phyloP scores from a whole-genome alignment of 805 yeast species.

The Candida qinlingensis region DNA sequence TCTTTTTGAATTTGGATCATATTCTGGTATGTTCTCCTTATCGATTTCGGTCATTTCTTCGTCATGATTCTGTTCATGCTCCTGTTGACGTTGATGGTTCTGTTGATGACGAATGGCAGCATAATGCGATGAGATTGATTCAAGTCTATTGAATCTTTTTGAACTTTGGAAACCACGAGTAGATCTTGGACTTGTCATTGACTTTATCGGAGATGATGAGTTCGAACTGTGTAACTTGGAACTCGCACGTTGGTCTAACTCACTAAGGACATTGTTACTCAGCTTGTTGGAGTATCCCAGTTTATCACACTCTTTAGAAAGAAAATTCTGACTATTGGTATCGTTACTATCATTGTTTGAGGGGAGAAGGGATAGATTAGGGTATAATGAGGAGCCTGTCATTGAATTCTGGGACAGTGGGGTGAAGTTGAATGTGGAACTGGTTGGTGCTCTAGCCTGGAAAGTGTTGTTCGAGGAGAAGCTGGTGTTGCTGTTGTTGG shows the following conservation, averaged over 20 bases:
- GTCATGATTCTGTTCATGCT: constrained; percentile 3
- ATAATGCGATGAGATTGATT: constrained; percentile 29
- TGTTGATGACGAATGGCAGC: constrained; percentile 15
- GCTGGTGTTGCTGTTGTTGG: background rate
- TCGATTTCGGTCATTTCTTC: constrained; percentile 16
- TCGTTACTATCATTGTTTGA: background rate
- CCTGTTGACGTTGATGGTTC: constrained; percentile 8
- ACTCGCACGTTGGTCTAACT: constrained; percentile 30
- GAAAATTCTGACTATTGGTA: constrained; percentile 3
- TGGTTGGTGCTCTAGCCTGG: constrained; percentile 8
- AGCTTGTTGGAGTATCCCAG: constrained; percentile 30
- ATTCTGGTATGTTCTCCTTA: constrained; percentile 21
- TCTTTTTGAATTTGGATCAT: constrained; percentile 23
- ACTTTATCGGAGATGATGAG: constrained; percentile 8
- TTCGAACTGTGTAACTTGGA: constrained; percentile 2
- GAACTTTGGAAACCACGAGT: constrained; percentile 18
- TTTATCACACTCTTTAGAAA: constrained; percentile 10
- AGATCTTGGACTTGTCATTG: constrained; percentile 18
- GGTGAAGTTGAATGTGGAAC: constrained; percentile 13
- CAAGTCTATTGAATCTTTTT: constrained; percentile 27
- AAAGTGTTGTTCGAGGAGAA: background rate
- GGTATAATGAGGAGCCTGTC: constrained; percentile 11
- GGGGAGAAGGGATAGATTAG: constrained; percentile 16
- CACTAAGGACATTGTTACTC: constrained; percentile 29
- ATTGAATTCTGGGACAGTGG: background rate